Evolutionary conservation across 345 rosid genomes (phyloP).

Genomic region (Eucalyptus paniculata): DNA sequence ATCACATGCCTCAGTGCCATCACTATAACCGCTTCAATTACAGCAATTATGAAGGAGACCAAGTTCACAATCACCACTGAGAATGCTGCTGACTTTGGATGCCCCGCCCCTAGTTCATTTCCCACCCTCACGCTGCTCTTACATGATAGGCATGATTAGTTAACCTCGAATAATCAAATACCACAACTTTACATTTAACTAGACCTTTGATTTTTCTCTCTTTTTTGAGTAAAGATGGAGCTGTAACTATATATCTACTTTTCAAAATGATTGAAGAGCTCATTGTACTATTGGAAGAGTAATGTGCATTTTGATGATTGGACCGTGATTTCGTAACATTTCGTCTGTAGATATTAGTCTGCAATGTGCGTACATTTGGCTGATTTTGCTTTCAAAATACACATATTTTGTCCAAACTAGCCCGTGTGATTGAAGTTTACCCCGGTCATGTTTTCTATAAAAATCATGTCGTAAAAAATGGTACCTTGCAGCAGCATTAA

Average conservation of each 20-base stretch:
- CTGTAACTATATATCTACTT: neutral
- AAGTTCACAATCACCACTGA: constrained; percentile 12
- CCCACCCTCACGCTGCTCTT: constrained; percentile 23
- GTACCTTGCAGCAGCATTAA: constrained; percentile 88
- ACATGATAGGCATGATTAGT: neutral
- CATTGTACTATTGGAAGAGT: neutral
- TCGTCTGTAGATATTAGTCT: neutral
- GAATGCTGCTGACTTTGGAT: constrained; percentile 24
- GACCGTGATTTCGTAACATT: neutral
- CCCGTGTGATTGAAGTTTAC: neutral
- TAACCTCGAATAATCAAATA: neutral
- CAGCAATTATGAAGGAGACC: constrained; percentile 11
- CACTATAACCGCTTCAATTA: constrained; percentile 6
- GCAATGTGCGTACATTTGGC: neutral
- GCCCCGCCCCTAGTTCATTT: constrained; percentile 32
- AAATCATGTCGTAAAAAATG: neutral
- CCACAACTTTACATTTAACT: neutral
- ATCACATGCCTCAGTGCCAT: constrained; percentile 19
- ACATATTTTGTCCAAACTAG: neutral
- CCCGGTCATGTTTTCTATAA: neutral
- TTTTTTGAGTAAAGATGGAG: neutral
- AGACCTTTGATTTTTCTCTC: neutral
- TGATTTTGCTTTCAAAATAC: neutral
- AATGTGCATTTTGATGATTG: neutral
- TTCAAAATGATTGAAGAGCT: neutral